A percentile compares a stretch with the other conserved stretches of the same genome.
Conservation (phyloP, 257 asterid genomes). For the Nicotiana otophora region DNA sequence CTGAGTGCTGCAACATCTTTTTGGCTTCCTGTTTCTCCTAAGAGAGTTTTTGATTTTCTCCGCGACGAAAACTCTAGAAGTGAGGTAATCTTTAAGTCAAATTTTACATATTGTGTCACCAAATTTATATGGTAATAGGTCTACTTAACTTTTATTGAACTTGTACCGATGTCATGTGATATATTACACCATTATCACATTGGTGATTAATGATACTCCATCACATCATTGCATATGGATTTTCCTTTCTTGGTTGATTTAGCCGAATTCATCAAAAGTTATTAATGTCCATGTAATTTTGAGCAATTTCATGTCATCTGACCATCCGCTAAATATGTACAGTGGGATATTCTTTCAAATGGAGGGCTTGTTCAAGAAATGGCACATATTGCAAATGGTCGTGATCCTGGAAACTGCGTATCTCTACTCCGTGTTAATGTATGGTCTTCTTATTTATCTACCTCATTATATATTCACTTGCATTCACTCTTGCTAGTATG, state of each 20-base stretch:
- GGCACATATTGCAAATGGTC: constrained; percentile 92
- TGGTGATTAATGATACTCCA: not conserved
- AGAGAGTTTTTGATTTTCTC: constrained; percentile 54
- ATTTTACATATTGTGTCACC: too few species aligned
- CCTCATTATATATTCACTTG: not conserved
- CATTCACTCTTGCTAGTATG: not conserved
- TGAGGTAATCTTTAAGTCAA: constrained; percentile 36
- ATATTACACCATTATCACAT: not conserved
- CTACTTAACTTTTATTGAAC: not conserved
- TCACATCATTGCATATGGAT: not conserved
- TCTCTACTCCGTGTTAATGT: constrained; percentile 83
- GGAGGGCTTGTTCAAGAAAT: constrained; percentile 95
- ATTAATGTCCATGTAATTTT: not conserved
- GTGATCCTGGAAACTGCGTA: constrained; percentile 80
- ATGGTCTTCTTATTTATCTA: constrained; percentile 16
- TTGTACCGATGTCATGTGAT: not conserved
- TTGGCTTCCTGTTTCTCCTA: constrained; percentile 75
- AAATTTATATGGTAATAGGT: not conserved
- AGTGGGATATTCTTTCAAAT: constrained; percentile 97
- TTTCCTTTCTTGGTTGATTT: not conserved
- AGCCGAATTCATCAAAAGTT: not conserved
- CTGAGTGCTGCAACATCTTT: constrained; percentile 79
- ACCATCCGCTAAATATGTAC: not conserved
- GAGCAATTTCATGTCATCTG: not conserved
- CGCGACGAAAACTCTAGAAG: constrained; percentile 58